A percentile compares a stretch with the other conserved stretches of the same genome.
phyloP scores from a whole-genome alignment of 2,329 filamentous ascomycete genomes.

The Neofusicoccum laricinum region DNA sequence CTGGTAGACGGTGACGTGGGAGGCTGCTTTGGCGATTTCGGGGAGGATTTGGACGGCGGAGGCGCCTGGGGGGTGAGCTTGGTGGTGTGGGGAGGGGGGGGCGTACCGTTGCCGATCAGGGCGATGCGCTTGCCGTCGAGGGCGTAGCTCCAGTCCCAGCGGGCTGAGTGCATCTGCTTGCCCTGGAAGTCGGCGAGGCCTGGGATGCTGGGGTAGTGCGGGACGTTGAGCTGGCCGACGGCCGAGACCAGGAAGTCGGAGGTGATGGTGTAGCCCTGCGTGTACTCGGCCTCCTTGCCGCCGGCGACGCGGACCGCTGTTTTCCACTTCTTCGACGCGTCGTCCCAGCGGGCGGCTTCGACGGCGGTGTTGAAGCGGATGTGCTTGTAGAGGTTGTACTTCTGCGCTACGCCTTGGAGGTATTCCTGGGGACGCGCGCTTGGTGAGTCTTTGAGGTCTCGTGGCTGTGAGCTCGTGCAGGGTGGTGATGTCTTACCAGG shows the following conservation, averaged over 20 bases:
- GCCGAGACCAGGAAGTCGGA: slow-evolving; percentile 57
- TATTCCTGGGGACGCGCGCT: slow-evolving; percentile 41
- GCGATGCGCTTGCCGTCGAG: slow-evolving; percentile 55
- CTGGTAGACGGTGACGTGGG: slow-evolving; percentile 54
- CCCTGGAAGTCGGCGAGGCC: slow-evolving; percentile 50
- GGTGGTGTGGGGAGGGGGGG: no score
- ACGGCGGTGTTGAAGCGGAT: slow-evolving; percentile 58
- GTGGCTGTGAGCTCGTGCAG: no score
- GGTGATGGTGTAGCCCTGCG: slow-evolving; percentile 50
- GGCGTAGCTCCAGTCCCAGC: slow-evolving; percentile 61
- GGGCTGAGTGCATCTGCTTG: slow-evolving; percentile 55
- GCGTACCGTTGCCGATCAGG: slow-evolving; percentile 54
- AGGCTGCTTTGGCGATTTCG: slow-evolving; percentile 51
- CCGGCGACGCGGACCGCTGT: slow-evolving; percentile 48
- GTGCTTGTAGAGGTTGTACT: slow-evolving; percentile 55
- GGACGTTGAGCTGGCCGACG: slow-evolving; percentile 58
- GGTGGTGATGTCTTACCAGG: slow-evolving; percentile 32
- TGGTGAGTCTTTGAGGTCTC: background rate
- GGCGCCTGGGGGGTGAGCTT: no score
- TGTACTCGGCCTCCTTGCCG: slow-evolving; percentile 56
- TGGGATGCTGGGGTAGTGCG: slow-evolving; percentile 48
- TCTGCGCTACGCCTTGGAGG: slow-evolving; percentile 51
- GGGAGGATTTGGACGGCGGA: slow-evolving; percentile 60
- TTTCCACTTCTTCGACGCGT: slow-evolving; percentile 50
- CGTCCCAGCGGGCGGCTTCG: slow-evolving; percentile 54